Conservation (phyloP, 192 early-diverging fungal species). For the Haplosporangium gracile region DNA sequence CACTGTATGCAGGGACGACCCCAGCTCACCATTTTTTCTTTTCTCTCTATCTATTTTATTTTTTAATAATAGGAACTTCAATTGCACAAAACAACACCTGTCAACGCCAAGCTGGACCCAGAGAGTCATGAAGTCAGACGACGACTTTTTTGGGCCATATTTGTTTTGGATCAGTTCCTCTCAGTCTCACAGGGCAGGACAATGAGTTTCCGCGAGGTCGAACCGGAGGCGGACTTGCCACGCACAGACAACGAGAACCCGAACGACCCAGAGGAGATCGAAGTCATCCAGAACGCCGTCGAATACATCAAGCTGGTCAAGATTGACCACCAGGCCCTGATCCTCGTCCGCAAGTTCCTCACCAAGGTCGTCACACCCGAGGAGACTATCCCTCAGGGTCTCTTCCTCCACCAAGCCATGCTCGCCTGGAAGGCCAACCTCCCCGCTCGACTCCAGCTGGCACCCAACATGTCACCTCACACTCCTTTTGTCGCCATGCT, state of each 20-base stretch:
- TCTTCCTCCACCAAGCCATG: conserved; percentile 54
- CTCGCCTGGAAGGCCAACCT: conserved; percentile 56
- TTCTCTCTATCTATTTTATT: background rate
- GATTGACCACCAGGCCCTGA: conserved; percentile 51
- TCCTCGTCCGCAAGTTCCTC: conserved; percentile 50
- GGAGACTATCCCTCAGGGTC: conserved; percentile 54
- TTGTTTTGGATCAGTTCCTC: conserved; percentile 55
- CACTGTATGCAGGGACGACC: background rate
- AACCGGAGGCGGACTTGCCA: conserved; percentile 48
- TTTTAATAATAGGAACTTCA: conserved; percentile 44
- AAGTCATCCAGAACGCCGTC: conserved; percentile 43
- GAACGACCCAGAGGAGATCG: conserved; percentile 47
- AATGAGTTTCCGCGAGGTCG: conserved; percentile 54
- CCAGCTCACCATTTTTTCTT: background rate
- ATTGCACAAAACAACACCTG: conserved; percentile 54
- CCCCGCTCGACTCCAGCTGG: conserved; percentile 49
- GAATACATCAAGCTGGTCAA: conserved; percentile 56
- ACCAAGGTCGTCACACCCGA: conserved; percentile 56
- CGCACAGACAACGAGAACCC: conserved; percentile 47
- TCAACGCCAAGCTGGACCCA: conserved; percentile 52
- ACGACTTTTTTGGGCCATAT: conserved; percentile 50
- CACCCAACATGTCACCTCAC: conserved; percentile 35
- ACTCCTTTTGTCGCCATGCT: conserved; percentile 65
- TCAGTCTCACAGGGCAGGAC: conserved; percentile 48
- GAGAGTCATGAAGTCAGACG: conserved; percentile 51